Base-by-base conservation (phyloP, 2,329 filamentous ascomycete species). In the Scleromitrula shiraiana region DNA sequence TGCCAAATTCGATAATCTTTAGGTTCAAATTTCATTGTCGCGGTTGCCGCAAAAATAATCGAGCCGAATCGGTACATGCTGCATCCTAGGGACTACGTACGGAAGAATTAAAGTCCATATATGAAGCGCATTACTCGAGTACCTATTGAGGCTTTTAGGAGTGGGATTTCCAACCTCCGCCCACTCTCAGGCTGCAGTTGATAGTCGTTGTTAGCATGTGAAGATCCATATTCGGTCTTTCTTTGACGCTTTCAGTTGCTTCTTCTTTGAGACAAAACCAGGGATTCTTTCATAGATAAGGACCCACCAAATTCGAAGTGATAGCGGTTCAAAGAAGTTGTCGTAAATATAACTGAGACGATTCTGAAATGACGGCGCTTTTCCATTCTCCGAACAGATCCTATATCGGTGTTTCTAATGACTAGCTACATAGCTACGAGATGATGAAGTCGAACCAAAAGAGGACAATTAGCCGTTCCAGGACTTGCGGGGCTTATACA, bases 1-100 rank as follows among this genome's bases (percentile, higher is more conserved):
- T n/a, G n/a, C n/a, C n/a, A 15, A 33, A 24, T 14, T 42, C 24
- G 29, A 32, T 3, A n/a, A n/a, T n/a, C n/a, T 32, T 7, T 20
- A 1, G n/a, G 20, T 17, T 41, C 17, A 26, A 33, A 35, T 17
- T 22, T 12, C 29, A 22, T 26, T 44, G 20, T 44, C 30, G 41
- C 41, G 41, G 41, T 12, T 44, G 30, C 22, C 24, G 41, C 22
- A 23, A 8, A 36, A 36, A 35, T 43, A n/a, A n/a, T n/a, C n/a
- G n/a, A n/a, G n/a, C n/a, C n/a, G n/a, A n/a, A n/a, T n/a, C n/a
- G n/a, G n/a, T n/a, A n/a, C n/a, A n/a, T n/a, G n/a, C n/a, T n/a
- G n/a, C n/a, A n/a, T n/a, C n/a, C n/a, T n/a, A n/a, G n/a, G n/a
- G n/a, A n/a, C n/a, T n/a, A n/a, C n/a, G n/a, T 12, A 29, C 26